A percentile compares a stretch with the other conserved stretches of the same genome.
phyloP scores from a whole-genome alignment of 129 eudicot genomes.

The Arctium minus region DNA sequence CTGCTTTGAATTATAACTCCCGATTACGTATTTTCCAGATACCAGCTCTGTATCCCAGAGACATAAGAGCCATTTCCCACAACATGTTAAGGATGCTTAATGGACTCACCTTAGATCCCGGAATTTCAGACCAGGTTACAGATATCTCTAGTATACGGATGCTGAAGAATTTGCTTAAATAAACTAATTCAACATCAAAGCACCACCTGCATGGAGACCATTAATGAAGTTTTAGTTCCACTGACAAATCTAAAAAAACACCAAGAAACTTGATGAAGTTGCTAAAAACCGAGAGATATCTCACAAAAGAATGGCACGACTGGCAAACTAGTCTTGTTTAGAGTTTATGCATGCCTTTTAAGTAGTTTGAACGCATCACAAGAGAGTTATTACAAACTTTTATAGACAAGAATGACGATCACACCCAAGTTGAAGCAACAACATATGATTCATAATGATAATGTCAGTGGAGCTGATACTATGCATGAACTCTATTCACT shows the following conservation, averaged over 20 bases:
- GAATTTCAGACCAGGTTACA: constrained; percentile 90
- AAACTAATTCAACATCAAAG: constrained; percentile 86
- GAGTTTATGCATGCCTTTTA: too few species aligned
- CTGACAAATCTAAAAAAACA: background rate
- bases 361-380: background rate
- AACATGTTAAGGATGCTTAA: constrained; percentile 91
- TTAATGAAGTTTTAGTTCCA: background rate
- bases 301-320: too few species aligned
- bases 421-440: too few species aligned
- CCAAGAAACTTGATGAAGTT: background rate
- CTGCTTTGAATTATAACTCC: constrained; percentile 7
- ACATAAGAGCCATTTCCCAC: constrained; percentile 96
- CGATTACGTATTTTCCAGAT: constrained; percentile 65
- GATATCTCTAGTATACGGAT: constrained; percentile 81
- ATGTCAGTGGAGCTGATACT: too few species aligned
- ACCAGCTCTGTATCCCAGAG: constrained; percentile 88
- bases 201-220: constrained; percentile 77
- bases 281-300: too few species aligned
- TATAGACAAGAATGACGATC: background rate
- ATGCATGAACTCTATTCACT: too few species aligned
- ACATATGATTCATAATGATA: too few species aligned
- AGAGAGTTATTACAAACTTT: background rate
- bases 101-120: constrained; percentile 85
- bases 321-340: background rate
- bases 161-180: constrained; percentile 67